Percentiles rank a stretch among this genome's conserved stretches.
phyloP scores from a whole-genome alignment of 2,329 filamentous ascomycete genomes.

The Penicillium sp. region DNA sequence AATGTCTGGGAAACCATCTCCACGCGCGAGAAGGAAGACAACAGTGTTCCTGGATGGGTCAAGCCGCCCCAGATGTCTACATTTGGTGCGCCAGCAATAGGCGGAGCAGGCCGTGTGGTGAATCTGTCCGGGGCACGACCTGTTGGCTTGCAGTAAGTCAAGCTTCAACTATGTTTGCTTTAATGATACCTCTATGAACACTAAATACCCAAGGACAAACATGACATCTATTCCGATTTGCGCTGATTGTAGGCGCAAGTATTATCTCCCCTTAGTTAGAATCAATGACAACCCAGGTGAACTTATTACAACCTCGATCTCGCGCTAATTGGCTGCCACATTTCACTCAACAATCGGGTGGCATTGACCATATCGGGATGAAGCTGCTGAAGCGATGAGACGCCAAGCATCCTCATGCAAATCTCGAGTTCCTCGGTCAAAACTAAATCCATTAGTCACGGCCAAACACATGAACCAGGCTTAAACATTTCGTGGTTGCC shows the following conservation, averaged over 20 bases:
- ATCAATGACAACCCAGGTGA: background rate
- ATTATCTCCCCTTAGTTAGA: background rate
- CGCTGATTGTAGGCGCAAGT: background rate
- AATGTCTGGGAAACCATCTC: constrained; percentile 67
- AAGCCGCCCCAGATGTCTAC: constrained; percentile 33
- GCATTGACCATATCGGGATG: constrained; percentile 19
- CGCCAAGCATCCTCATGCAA: constrained; percentile 23
- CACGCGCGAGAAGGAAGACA: constrained; percentile 59
- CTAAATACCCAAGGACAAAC: background rate
- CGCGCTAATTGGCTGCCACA: constrained; percentile 17
- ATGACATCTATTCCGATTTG: background rate
- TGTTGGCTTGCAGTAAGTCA: constrained; percentile 39
- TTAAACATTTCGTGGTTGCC: constrained; percentile 7
- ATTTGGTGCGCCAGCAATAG: constrained; percentile 26
- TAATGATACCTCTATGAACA: background rate
- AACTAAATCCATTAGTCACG: constrained; percentile 5
- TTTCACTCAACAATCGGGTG: constrained; percentile 17
- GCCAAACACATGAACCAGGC: background rate
- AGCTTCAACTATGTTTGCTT: background rate
- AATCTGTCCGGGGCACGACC: constrained; percentile 58
- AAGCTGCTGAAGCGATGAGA: constrained; percentile 15
- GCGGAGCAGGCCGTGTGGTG: constrained; percentile 55
- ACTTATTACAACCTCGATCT: constrained; percentile 1
- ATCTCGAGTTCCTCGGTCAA: constrained; percentile 19
- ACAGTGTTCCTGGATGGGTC: constrained; percentile 75